Evolutionary conservation across 2,329 filamentous ascomycete species (phyloP).

Genomic region (Paraconiothyrium brasiliense): DNA sequence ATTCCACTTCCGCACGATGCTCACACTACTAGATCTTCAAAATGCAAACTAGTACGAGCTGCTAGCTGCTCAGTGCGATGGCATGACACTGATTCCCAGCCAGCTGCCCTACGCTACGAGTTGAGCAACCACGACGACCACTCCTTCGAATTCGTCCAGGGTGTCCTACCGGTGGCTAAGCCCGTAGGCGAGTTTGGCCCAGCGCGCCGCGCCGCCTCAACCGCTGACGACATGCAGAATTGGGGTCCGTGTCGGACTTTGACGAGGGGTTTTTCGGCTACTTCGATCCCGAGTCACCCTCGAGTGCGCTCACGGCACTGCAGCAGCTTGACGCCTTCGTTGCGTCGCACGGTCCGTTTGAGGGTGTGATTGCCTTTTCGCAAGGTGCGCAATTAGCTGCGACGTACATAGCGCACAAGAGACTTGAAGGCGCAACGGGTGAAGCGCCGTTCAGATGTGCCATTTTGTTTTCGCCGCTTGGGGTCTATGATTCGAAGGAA

Average conservation of each 20-base stretch:
- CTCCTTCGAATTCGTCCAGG: neutral
- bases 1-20: too few relatives aligned
- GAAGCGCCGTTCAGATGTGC: neutral
- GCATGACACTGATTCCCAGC: neutral
- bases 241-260: neutral
- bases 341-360: neutral
- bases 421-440: neutral
- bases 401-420: neutral
- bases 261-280: neutral
- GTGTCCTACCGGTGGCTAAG: neutral
- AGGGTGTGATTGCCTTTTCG: neutral
- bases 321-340: neutral
- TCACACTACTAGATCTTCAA: neutral
- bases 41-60: neutral
- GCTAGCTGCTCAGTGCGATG: neutral
- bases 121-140: neutral
- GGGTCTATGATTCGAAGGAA: neutral
- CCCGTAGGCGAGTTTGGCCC: neutral
- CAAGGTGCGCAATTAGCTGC: neutral
- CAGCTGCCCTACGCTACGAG: neutral
- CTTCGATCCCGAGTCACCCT: neutral
- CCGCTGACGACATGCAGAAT: neutral
- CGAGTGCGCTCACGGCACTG: neutral
- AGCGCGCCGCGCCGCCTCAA: neutral
- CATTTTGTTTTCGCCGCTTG: neutral